Evolutionary conservation across 2,329 filamentous ascomycete genomes (phyloP), one percentile per base, ranked within the genome.

Genomic region (Botrytis fabae): DNA sequence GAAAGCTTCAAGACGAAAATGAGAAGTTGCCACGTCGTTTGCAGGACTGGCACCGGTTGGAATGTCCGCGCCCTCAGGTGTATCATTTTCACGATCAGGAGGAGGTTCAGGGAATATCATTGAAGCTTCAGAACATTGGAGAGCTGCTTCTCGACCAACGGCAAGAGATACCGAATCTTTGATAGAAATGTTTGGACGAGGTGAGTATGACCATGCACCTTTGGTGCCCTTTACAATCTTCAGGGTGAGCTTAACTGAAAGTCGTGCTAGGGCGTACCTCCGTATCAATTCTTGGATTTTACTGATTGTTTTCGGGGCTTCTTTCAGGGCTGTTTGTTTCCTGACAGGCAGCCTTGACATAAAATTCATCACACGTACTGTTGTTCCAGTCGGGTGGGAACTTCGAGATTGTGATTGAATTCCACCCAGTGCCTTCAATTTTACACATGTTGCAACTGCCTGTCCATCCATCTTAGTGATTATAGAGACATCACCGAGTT

Each of bases 301-400:
- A 4, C 82, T 81, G 9, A 93, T 79, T 0, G 83, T 86, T 78
- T 88, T 92, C 4, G 84, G 77, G 4, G 86, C 83, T n/a, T 89
- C 85, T 78, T 90, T 91, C 46, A 89, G 75, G 20, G 86, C 84
- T 8, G 85, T 81, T 77, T 90, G 86, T 75, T 86, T 87, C 48
- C 92, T 87, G 12, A 94, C 91, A 0, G 91, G 91, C 32, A 92
- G 80, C 28, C 81, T 81, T 8, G 85, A 82, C 78, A 93, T 90
- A 48, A 94, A 84, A 38, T 87, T 84, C 7, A 83, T 83, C 25
- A 90, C 86, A 68, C 85, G 86, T 46, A 94, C 86, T 1, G 89
- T 91, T 0, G 92, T 94, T 38, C 93, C 93, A n/a, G 90, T 82
- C 0, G 90, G 87, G 66, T 89, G 86, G 8, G 88, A 85, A 46